Evolutionary conservation across 1,139 yeast species (phyloP).

Genomic region (Taiozyma sp.): DNA sequence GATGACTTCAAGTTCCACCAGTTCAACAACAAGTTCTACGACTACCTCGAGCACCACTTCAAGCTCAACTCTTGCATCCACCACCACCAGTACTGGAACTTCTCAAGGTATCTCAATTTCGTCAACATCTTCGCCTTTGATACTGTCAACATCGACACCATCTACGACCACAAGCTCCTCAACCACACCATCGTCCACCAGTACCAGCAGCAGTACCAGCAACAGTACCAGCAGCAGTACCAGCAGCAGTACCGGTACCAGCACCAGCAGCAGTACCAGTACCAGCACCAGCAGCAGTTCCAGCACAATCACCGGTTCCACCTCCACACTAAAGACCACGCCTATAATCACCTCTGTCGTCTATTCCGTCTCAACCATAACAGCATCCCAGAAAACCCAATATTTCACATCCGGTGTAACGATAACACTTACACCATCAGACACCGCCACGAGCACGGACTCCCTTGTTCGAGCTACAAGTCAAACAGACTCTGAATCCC

Average conservation of each 20-base stretch:
- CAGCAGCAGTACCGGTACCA: too few relatives aligned
- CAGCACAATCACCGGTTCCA: conserved; percentile 1
- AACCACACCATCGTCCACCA: not conserved
- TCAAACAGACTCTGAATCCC: not conserved
- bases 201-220: conserved; percentile 1
- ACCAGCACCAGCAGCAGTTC: too few relatives aligned
- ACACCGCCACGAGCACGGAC: conserved; percentile 1
- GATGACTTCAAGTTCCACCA: not conserved
- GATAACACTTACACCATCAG: conserved; percentile 1
- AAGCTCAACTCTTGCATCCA: not conserved
- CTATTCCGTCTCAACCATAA: conserved; percentile 6
- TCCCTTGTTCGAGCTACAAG: not conserved
- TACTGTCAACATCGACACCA: conserved; percentile 9
- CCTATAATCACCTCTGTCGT: conserved; percentile 6
- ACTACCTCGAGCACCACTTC: not conserved
- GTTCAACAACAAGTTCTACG: not conserved
- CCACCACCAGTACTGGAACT: not conserved
- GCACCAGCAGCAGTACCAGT: too few relatives aligned
- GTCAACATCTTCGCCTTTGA: conserved; percentile 2
- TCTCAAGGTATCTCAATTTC: conserved; percentile 1
- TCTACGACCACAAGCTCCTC: conserved; percentile 6
- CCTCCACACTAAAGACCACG: not conserved
- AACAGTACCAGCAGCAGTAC: too few relatives aligned
- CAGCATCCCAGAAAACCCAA: conserved; percentile 5
- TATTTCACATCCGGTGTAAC: conserved; percentile 8